Conservation (phyloP, 345 rosid species). For the Carallia pectinifolia region DNA sequence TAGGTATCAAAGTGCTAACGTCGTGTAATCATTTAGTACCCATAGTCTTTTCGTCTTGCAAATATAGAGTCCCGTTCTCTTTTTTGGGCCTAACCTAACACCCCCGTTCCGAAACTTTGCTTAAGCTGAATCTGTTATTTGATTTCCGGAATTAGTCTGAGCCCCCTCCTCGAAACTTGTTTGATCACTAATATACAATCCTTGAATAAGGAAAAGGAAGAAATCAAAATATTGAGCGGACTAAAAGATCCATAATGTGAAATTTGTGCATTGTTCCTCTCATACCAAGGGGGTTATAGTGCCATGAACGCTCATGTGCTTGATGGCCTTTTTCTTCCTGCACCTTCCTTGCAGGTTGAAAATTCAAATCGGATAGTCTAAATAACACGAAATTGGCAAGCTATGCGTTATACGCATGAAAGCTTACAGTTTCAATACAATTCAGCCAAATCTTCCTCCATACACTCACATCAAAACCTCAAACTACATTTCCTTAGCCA, state of each 20-base stretch:
- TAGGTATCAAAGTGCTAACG: too few species aligned
- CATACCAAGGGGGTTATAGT: conserved; percentile 1
- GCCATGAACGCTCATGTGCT: conserved; percentile 9
- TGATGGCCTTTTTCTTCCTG: conserved; percentile 3
- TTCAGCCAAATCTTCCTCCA: neutral
- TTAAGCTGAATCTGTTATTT: too few species aligned
- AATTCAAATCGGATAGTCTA: conserved; percentile 35
- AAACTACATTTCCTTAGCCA: neutral
- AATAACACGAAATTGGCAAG: conserved; percentile 28
- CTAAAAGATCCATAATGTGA: conserved; percentile 7
- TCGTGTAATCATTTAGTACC: too few species aligned
- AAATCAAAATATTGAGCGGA: neutral
- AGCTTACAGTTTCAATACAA: conserved; percentile 5
- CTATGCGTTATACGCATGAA: conserved; percentile 16
- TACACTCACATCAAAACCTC: neutral
- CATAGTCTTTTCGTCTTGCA: too few species aligned
- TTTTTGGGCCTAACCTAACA: too few species aligned
- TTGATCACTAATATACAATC: neutral
- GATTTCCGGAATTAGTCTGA: too few species aligned
- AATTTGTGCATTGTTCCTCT: too few species aligned
- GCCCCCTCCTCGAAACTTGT: too few species aligned
- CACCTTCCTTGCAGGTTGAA: conserved; percentile 23
- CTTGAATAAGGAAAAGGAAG: conserved; percentile 2
- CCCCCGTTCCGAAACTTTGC: too few species aligned
- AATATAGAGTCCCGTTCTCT: too few species aligned